Percentiles rank a stretch among this genome's conserved stretches.
Evolutionary conservation across 495 filamentous ascomycete genomes (phyloP).

Genomic region (Entonaema liquescens): DNA sequence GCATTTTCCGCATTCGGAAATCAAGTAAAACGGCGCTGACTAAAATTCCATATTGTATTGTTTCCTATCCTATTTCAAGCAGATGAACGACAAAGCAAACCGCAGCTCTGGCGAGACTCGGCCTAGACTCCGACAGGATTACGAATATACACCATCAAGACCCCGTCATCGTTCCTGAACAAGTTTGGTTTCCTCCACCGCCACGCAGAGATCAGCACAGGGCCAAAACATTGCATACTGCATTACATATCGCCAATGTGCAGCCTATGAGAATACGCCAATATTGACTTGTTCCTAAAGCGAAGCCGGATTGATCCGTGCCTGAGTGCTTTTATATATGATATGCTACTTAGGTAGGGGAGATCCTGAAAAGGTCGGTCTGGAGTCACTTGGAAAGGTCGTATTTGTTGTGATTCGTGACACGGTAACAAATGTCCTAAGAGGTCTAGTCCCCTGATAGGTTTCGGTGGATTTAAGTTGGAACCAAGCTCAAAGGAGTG

Average conservation of each 20-base stretch:
- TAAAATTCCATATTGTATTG: conserved; percentile 6
- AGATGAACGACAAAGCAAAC: conserved; percentile 12
- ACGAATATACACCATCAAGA: conserved; percentile 34
- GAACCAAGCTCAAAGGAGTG: conserved; percentile 30
- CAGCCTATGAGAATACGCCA: conserved; percentile 16
- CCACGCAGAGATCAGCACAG: conserved; percentile 39
- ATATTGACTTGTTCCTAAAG: background rate
- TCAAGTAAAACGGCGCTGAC: conserved; percentile 3
- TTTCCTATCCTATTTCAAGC: background rate
- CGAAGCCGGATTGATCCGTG: conserved; percentile 4
- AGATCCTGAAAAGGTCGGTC: background rate
- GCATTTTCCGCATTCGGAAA: conserved; percentile 18
- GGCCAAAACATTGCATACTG: conserved; percentile 12
- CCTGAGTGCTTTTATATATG: conserved; percentile 11
- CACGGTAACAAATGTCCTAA: background rate
- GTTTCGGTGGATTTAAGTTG: conserved; percentile 14
- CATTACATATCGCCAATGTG: conserved; percentile 36
- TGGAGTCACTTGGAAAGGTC: conserved; percentile 12
- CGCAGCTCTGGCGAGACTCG: conserved; percentile 10
- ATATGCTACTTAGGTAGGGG: background rate
- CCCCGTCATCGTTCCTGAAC: conserved; percentile 34
- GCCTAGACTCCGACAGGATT: conserved; percentile 28
- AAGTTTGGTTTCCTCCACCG: conserved; percentile 30
- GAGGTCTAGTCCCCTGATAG: background rate
- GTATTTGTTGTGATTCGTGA: conserved; percentile 27